Percentiles rank a stretch among this genome's conserved stretches.
Evolutionary conservation across 2,329 filamentous ascomycete species (phyloP).

Genomic region (Fusarium clavum): DNA sequence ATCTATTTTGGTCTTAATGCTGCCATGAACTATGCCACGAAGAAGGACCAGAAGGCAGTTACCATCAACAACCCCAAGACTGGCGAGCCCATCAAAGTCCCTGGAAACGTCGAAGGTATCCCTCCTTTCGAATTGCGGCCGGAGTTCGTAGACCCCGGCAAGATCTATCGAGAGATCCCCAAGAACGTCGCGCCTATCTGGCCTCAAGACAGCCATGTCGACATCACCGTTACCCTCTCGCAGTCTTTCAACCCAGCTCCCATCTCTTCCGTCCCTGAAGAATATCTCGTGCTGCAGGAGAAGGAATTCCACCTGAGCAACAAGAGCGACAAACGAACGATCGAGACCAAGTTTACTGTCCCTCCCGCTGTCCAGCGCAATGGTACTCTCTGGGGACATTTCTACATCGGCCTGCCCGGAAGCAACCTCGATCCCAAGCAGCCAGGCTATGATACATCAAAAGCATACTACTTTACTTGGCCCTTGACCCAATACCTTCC

Average conservation of each 20-base stretch:
- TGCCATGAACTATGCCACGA: slow-evolving; percentile 64
- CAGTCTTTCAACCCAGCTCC: slow-evolving; percentile 76
- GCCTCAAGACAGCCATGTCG: slow-evolving; percentile 80
- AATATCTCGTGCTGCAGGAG: slow-evolving; percentile 82
- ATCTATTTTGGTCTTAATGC: slow-evolving; percentile 71
- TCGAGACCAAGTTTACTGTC: slow-evolving; percentile 81
- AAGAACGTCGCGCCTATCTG: slow-evolving; percentile 86
- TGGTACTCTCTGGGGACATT: slow-evolving; percentile 93
- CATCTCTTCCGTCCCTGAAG: slow-evolving; percentile 72
- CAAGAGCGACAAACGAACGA: slow-evolving; percentile 79
- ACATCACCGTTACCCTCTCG: slow-evolving; percentile 87
- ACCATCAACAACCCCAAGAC: slow-evolving; percentile 60
- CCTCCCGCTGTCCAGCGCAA: slow-evolving; percentile 88
- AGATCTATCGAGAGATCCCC: slow-evolving; percentile 73
- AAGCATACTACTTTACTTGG: slow-evolving; percentile 85
- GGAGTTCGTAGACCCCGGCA: slow-evolving; percentile 62
- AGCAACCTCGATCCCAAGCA: slow-evolving; percentile 79
- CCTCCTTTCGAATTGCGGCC: slow-evolving; percentile 75
- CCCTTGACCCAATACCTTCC: slow-evolving; percentile 90
- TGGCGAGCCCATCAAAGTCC: slow-evolving; percentile 65
- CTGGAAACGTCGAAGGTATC: slow-evolving; percentile 66
- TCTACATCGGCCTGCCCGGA: slow-evolving; percentile 85
- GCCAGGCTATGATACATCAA: slow-evolving; percentile 76
- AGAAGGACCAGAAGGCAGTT: slow-evolving; percentile 60
- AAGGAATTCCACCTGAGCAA: slow-evolving; percentile 83